Evolutionary conservation across 768 basidiomycete species (phyloP), one percentile per base, ranked within the genome.

Genomic region (Tephrocybe sp.): DNA sequence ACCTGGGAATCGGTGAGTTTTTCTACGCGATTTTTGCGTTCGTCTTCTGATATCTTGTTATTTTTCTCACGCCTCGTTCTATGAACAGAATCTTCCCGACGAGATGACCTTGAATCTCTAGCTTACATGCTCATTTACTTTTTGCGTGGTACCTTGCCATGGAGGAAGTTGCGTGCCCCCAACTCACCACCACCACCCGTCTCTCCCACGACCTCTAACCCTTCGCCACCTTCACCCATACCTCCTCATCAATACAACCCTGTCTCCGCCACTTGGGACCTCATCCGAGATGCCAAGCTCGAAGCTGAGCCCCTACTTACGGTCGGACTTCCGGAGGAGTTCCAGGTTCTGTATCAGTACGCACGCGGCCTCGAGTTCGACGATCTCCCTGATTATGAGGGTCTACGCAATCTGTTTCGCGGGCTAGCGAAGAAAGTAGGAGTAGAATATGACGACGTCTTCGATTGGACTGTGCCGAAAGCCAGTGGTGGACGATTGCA

Each of bases 331-430:
- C 90, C 89, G 12, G 77, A 83, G 42, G 90, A 93, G 68, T 90
- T 93, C 53, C 87, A 86, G 56, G 80, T 90, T 48, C 78, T 93
- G 58, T 88, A 86, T 67, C 78, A 80, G 39, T 94, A 94, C 69
- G 84, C 87, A 18, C 81, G 92, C 39, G 84, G 83, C 1, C 81
- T 95, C 30, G 86, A 86, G 56, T 94, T 93, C 59, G 90, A 90
- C 61, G 92, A 94, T 71, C 75, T 90, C 34, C 93, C 92, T 9
- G 93, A 95, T 68, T 95, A 94, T 60, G 86, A 84, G 38, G 91
- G 91, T 23, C 73, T 93, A 20, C 78, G 91, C 37, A 80, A 78
- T 39, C 77, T 92, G 39, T 90, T 93, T 66, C 76, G 78, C 14
- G 79, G 77, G 3, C 62, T 86, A 10, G 84, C 79, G 1, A 73